Evolutionary conservation across 352 stramenopile species (phyloP).

Genomic region (Pythium apleroticum): DNA sequence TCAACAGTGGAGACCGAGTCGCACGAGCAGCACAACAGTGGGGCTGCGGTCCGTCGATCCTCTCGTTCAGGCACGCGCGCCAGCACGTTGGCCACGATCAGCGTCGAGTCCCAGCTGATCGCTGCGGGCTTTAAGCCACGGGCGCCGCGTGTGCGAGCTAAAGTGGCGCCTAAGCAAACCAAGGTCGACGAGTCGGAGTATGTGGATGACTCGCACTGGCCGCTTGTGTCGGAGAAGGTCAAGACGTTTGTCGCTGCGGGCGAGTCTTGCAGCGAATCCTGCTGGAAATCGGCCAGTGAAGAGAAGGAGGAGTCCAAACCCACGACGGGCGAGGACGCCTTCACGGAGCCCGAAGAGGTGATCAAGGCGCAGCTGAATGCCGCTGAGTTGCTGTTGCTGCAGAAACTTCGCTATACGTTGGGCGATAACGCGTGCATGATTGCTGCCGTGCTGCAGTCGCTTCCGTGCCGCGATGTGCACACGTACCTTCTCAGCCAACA

Average conservation of each 20-base stretch:
- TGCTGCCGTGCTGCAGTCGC: constrained; percentile 51
- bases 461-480: constrained; percentile 56
- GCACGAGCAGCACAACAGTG: constrained; percentile 9
- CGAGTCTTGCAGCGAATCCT: constrained; percentile 35
- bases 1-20: constrained; percentile 20
- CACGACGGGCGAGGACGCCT: constrained; percentile 13
- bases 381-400: constrained; percentile 53
- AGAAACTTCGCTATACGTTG: constrained; percentile 53
- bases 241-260: constrained; percentile 36
- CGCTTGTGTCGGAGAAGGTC: constrained; percentile 41
- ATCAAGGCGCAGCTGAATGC: constrained; percentile 30
- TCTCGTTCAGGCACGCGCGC: constrained; percentile 53
- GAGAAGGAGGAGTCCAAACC: not conserved
- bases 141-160: constrained; percentile 6
- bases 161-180: constrained; percentile 4
- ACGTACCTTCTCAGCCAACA: constrained; percentile 49
- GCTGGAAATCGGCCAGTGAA: constrained; percentile 10
- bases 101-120: constrained; percentile 42
- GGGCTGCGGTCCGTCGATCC: constrained; percentile 46
- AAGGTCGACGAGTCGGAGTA: constrained; percentile 58
- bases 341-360: constrained; percentile 27
- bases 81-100: constrained; percentile 52
- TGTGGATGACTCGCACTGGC: constrained; percentile 58
- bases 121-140: constrained; percentile 16
- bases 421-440: constrained; percentile 73